These are phyloP conservation scores for Umbilicus rupestris DNA, from an alignment of 164 flowering plant species.

Conservation along the genomic window DNA sequence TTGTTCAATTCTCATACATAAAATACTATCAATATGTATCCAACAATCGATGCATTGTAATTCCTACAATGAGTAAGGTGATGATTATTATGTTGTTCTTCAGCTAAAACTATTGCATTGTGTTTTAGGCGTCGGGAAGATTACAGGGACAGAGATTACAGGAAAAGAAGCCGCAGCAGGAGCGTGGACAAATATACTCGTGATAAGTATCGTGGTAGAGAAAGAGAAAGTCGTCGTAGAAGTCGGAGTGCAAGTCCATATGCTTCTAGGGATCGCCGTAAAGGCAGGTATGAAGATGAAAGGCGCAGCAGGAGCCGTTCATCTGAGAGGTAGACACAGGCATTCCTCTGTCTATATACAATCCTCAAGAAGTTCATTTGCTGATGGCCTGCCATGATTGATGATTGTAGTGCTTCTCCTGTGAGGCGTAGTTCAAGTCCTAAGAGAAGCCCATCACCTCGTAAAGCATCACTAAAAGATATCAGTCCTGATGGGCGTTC, in stretches of 20 bases:
- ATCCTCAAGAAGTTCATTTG: not conserved
- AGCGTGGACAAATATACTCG: slow-evolving; percentile 68
- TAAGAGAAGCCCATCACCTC: slow-evolving; percentile 44
- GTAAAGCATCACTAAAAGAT: slow-evolving; percentile 27
- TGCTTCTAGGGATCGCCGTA: slow-evolving; percentile 41
- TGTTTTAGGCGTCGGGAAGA: slow-evolving; percentile 33
- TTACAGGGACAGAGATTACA: slow-evolving; percentile 23
- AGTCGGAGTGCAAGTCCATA: slow-evolving; percentile 76
- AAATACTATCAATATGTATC: not conserved
- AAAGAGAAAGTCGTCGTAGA: slow-evolving; percentile 48
- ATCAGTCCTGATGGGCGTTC: slow-evolving; percentile 44
- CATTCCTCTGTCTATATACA: not conserved
- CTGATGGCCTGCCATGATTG: not conserved
- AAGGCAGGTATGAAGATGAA: slow-evolving; percentile 56
- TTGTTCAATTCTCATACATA: not conserved
- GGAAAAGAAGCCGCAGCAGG: slow-evolving; percentile 71
- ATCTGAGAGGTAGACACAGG: slow-evolving; percentile 33
- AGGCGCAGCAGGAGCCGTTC: slow-evolving; percentile 52
- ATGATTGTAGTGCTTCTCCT: slow-evolving; percentile 34
- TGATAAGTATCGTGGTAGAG: slow-evolving; percentile 56
- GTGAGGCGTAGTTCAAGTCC: slow-evolving; percentile 44
- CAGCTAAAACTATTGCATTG: not conserved
- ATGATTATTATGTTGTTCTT: not conserved
- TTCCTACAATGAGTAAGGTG: not conserved
- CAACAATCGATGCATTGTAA: not conserved